phyloP scores from a whole-genome alignment of 129 eudicot species.

The Arctium lappa region DNA sequence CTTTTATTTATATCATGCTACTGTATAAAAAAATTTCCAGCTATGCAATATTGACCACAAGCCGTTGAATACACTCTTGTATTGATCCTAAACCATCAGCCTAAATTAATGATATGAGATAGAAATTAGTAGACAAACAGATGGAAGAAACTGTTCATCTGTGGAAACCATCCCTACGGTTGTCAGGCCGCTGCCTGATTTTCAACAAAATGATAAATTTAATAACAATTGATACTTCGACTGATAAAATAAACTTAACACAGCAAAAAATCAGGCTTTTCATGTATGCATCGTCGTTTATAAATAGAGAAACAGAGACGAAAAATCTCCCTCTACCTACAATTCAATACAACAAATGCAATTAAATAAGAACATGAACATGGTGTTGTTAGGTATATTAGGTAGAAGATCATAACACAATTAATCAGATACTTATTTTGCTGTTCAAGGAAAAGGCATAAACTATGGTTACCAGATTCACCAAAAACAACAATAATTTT shows the following conservation, averaged over 20 bases:
- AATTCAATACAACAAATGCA: constrained; percentile 17
- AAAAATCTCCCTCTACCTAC: neutral
- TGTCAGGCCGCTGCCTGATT: constrained; percentile 33
- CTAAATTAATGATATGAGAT: neutral
- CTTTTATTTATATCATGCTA: too few species aligned
- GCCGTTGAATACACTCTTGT: too few species aligned
- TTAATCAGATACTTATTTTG: too few species aligned
- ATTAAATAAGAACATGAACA: neutral
- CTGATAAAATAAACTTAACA: neutral
- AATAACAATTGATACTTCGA: neutral
- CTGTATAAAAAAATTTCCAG: too few species aligned
- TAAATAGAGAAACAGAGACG: neutral
- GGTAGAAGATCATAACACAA: too few species aligned
- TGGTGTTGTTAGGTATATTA: too few species aligned
- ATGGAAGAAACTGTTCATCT: neutral
- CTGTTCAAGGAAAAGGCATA: neutral
- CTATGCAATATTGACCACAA: too few species aligned
- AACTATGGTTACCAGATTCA: constrained; percentile 32
- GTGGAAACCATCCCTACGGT: constrained; percentile 36
- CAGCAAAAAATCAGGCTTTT: constrained; percentile 1
- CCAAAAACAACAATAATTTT: too few species aligned
- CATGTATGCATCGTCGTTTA: constrained; percentile 24
- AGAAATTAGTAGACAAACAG: neutral
- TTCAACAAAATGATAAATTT: neutral
- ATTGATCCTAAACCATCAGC: too few species aligned